Base-by-base conservation (phyloP, 441 rosid species). In the Euphorbia schlechtendalii region DNA sequence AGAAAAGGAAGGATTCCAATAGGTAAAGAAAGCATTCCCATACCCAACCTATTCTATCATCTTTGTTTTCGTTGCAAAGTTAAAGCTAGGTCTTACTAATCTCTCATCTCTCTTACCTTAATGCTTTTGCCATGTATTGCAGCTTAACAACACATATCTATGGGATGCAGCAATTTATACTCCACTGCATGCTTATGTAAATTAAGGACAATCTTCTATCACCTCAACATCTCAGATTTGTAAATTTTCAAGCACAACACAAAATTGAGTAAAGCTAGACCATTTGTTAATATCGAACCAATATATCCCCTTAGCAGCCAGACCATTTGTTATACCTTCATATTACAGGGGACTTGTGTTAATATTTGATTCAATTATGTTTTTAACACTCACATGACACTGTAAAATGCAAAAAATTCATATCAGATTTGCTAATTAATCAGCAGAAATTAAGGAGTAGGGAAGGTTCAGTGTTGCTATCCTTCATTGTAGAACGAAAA, bases 131-230 rank as follows among this genome's bases (percentile, higher is more conserved):
- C 14, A 15, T 61, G 11, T 62, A 63, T 40, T 81, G 86, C 89
- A 90, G 99, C 96, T 93, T 49, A 90, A 83, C 76, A 93, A 93
- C 56, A 97, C n/a, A n/a, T n/a, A n/a, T n/a, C n/a, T n/a, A n/a
- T n/a, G n/a, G n/a, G 77, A 86, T 93, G 80, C 96, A 81, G 70
- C 86, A 84, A 82, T 58, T 75, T 59, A 34, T 86, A 67, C 90
- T 88, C 63, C 80, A 69, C 56, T 81, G 71, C 61, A 76, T 69
- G 80, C 61, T 11, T 8, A 53, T 43, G 28, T 81, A 62, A 76
- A 41, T n/a, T 65, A n/a, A 59, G 20, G 22, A 34, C 36, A 45
- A 53, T 46, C 25, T 48, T 49, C 18, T 12, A 3, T 41, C 27
- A 28, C 48, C 67, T 15, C 2, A n/a, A 12, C 27, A 12, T 12